Base-by-base conservation (phyloP, 208 protist species). In the Herpetomonas muscarum region DNA sequence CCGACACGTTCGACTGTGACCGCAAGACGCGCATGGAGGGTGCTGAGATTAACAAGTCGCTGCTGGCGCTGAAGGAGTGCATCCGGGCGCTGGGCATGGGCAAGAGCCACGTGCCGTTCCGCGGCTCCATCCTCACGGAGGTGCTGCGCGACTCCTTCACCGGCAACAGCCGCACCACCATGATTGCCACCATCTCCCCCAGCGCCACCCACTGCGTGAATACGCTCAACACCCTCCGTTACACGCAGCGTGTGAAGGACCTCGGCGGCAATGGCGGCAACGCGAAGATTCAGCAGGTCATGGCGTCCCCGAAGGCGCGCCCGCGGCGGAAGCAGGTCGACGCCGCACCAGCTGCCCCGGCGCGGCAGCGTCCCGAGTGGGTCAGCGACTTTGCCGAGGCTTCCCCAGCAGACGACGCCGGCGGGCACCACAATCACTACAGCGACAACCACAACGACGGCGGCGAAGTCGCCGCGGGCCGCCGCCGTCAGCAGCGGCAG, bases 21-120 rank as follows among this genome's bases (percentile, higher is more conserved):
- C 79, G 93, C 37, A 91, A 96, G 52, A 99, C 96, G 13, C 88
- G 97, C 47, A 96, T 98, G 79, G 96, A 98, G 66, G 96, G 96
- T 1, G 96, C 98, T n/a, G 95, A 99, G 55, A 99, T 99, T 76
- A 99, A 99, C 78, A 99, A 99, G 75, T 98, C 90, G 26, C 79
- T 99, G 32, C 86, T 99, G 19, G 97, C 98, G 2, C 80, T 99
- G 12, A 99, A 99, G 67, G 98, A 99, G 69, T 99, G 97, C 76
- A 99, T 99, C 50, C 82, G 97, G 2, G 91, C 98, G 10, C 76
- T 99, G 4, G 96, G 97, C 54, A 79, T 93, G 71, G 80, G 89
- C 32, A 87, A 96, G 55, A 96, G 81, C 51, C 97, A 99, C 79
- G 85, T 98, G 17, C 98, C 98, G 1, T 99, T 99, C 74, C 86